Evolutionary conservation across 1,284 basidiomycete genomes (phyloP).

Genomic region (Microbotryum silenes-acaulis): DNA sequence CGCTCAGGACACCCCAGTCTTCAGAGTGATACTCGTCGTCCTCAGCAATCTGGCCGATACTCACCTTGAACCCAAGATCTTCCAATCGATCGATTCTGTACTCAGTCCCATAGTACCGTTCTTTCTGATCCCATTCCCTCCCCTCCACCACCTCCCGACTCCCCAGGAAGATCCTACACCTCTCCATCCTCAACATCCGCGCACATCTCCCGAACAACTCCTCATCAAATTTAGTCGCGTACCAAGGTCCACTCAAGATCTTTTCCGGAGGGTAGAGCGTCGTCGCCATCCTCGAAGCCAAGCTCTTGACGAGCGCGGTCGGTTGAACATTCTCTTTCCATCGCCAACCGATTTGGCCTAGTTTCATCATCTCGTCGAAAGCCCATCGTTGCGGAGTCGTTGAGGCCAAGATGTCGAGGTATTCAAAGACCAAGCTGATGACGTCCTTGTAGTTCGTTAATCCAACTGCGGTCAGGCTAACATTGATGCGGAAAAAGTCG

Average conservation of each 20-base stretch:
- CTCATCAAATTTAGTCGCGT: constrained; percentile 69
- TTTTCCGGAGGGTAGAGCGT: constrained; percentile 63
- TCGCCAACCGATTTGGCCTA: constrained; percentile 70
- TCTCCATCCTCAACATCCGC: constrained; percentile 53
- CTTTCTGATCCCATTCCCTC: constrained; percentile 58
- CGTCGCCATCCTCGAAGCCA: constrained; percentile 62
- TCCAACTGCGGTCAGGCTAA: constrained; percentile 72
- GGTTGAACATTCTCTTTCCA: constrained; percentile 70
- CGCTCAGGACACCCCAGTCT: too few relatives aligned
- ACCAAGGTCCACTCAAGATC: constrained; percentile 61
- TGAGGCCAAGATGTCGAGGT: constrained; percentile 72
- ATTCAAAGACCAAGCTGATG: constrained; percentile 65
- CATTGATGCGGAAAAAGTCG: constrained; percentile 74
- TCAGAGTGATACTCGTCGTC: too few relatives aligned
- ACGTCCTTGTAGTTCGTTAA: constrained; percentile 71
- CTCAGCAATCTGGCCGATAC: neutral
- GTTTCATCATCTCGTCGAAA: constrained; percentile 66
- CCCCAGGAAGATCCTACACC: constrained; percentile 66
- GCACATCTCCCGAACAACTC: constrained; percentile 58
- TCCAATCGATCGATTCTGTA: constrained; percentile 60
- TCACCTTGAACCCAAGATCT: constrained; percentile 49
- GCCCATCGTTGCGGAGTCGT: constrained; percentile 59
- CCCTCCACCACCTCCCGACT: constrained; percentile 53
- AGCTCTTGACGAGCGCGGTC: constrained; percentile 70
- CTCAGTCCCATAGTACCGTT: constrained; percentile 72